Evolutionary conservation across 2,329 filamentous ascomycete genomes (phyloP), one percentile per base, ranked within the genome.

Genomic region (Fusarium bulbicola): DNA sequence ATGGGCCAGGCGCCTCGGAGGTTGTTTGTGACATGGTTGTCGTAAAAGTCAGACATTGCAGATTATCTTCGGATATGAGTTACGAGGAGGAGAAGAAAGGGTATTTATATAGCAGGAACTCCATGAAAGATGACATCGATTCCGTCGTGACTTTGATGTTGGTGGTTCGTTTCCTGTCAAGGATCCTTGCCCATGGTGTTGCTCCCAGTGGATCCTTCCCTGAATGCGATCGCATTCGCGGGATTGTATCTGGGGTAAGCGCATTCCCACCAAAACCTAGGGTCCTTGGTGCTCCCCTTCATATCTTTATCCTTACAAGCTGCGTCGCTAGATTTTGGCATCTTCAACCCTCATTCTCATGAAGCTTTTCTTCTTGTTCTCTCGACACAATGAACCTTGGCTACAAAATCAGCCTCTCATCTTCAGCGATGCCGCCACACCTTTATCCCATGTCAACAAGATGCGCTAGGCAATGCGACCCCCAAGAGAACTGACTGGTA

Each of bases 1-100:
- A 7, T 18, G 32, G n/a, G 7, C 40, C 16, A 18, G 58, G 42
- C 4, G 46, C 28, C 46, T 60, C 47, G 16, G 46, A 24, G 4
- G 28, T 63, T 10, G 57, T 75, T 56, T 69, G 69, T 30, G 69
- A 67, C 74, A 75, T 76, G 4, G 6, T 21, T 28, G 43, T 37
- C 37, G 21, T 14, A 5, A 7, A 37, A 13, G 6, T 37, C 20
- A 18, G 8, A 8, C 16, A n/a, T n/a, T 5, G 20, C 16, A 34
- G 16, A 26, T 5, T 24, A 1, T 32, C 11, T 36, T 24, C 15
- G 21, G n/a, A 15, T 36, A 13, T 28, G 32, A 34, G 34, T 24
- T 32, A n/a, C 14, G 13, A 15, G 26, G 42, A 26, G 20, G 26
- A 14, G n/a, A 6, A 36, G 28, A 18, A 9, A 12, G 4, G 4